Evolutionary conservation across 371 early-diverging fungal genomes (phyloP).

Genomic region (Mortierella sp.): DNA sequence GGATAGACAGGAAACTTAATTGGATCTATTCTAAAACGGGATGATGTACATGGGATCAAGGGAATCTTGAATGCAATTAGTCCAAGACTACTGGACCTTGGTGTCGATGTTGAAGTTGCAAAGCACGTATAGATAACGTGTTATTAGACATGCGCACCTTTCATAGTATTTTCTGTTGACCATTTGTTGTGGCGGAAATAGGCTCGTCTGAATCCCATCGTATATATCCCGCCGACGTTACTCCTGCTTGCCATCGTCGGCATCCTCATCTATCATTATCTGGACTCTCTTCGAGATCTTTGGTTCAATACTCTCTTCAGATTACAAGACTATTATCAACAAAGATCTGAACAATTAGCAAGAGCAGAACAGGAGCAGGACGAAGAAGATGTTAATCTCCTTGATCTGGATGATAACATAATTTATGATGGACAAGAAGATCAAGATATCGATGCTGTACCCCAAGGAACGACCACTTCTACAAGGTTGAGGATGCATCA

Average conservation of each 20-base stretch:
- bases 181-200: not conserved
- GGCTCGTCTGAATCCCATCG: conserved; percentile 38
- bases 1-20: too few species aligned
- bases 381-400: conserved; percentile 10
- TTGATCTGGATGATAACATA: conserved; percentile 11
- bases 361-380: not conserved
- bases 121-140: too few species aligned
- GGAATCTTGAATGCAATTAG: too few species aligned
- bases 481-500: conserved; percentile 52
- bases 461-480: conserved; percentile 47
- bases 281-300: conserved; percentile 5
- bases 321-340: conserved; percentile 5
- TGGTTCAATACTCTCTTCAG: conserved; percentile 1
- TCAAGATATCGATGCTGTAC: conserved; percentile 17
- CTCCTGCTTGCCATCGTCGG: conserved; percentile 43
- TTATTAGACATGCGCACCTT: too few species aligned
- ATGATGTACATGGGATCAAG: too few species aligned
- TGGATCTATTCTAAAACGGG: too few species aligned
- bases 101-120: too few species aligned
- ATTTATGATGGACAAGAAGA: too few species aligned
- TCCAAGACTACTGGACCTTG: too few species aligned
- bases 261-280: conserved; percentile 18
- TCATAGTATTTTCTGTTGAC: too few species aligned
- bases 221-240: conserved; percentile 39
- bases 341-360: too few species aligned